Evolutionary conservation across 2,329 filamentous ascomycete genomes (phyloP).

Genomic region (Dactylella cylindrospora): DNA sequence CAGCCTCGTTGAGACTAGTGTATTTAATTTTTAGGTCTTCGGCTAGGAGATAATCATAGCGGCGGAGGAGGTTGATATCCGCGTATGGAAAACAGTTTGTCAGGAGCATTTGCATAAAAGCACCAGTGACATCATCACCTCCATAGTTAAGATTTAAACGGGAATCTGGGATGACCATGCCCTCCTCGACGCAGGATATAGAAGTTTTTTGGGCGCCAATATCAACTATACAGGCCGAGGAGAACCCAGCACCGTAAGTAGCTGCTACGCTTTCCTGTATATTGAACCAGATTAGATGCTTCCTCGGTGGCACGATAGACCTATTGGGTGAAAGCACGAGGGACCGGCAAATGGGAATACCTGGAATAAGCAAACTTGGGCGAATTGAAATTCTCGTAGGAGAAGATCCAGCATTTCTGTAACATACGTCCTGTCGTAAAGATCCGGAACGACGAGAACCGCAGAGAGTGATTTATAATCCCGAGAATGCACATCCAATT

Average conservation of each 20-base stretch:
- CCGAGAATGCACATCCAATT: slow-evolving; percentile 76
- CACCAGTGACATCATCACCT: slow-evolving; percentile 87
- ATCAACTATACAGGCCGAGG: slow-evolving; percentile 90
- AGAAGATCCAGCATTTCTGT: slow-evolving; percentile 80
- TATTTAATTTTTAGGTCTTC: slow-evolving; percentile 94
- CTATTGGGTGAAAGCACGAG: not conserved
- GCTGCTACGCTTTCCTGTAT: slow-evolving; percentile 80
- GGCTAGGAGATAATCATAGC: slow-evolving; percentile 89
- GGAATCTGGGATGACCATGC: slow-evolving; percentile 90
- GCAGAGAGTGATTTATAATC: slow-evolving; percentile 90
- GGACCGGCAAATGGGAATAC: too few relatives aligned
- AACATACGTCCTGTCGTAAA: slow-evolving; percentile 93
- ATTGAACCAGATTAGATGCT: not conserved
- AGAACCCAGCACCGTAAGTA: slow-evolving; percentile 92
- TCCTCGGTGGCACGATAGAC: not conserved
- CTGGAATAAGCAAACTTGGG: slow-evolving; percentile 87
- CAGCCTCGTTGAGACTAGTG: slow-evolving; percentile 85
- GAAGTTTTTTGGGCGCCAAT: slow-evolving; percentile 97
- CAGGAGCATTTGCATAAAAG: slow-evolving; percentile 97
- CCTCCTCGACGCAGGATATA: slow-evolving; percentile 94
- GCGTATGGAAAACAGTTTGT: slow-evolving; percentile 93
- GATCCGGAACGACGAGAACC: slow-evolving; percentile 93
- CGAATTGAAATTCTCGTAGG: slow-evolving; percentile 87
- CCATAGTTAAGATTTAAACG: slow-evolving; percentile 93
- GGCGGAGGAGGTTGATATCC: slow-evolving; percentile 84